phyloP scores from a whole-genome alignment of 176 grass and related monocot species.

The Bolboschoenus planiculmis region DNA sequence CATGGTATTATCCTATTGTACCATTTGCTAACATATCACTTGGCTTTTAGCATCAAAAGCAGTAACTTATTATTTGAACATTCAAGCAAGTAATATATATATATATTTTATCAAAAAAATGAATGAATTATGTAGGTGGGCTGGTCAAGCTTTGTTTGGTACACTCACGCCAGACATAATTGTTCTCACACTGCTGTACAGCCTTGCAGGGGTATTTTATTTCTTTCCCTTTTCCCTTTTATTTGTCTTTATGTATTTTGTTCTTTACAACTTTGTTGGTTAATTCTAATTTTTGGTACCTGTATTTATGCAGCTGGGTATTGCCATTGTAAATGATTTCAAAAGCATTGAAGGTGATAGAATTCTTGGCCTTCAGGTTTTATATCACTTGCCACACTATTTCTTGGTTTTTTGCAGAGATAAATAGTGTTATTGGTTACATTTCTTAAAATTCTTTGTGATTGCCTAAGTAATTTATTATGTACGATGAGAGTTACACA shows the following conservation, averaged over 20 bases:
- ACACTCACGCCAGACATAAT: conserved; percentile 88
- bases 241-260: neutral
- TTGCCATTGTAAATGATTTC: conserved; percentile 61
- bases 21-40: conserved; percentile 7
- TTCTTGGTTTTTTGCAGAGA: neutral
- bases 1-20: conserved; percentile 44
- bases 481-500: neutral
- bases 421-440: neutral
- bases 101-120: conserved; percentile 6
- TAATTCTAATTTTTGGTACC: neutral
- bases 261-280: neutral
- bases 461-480: neutral
- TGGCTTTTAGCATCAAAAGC: conserved; percentile 6
- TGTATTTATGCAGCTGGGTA: conserved; percentile 33
- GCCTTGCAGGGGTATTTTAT: conserved; percentile 72
- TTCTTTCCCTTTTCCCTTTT: neutral
- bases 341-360: conserved; percentile 56
- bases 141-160: conserved; percentile 93
- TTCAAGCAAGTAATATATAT: conserved; percentile 12
- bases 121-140: conserved; percentile 61
- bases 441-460: neutral
- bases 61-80: conserved; percentile 12
- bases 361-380: conserved; percentile 43
- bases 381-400: neutral
- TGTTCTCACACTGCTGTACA: conserved; percentile 82